Evolutionary conservation across 2,329 filamentous ascomycete species (phyloP).

Genomic region (Talaromyces sp.): DNA sequence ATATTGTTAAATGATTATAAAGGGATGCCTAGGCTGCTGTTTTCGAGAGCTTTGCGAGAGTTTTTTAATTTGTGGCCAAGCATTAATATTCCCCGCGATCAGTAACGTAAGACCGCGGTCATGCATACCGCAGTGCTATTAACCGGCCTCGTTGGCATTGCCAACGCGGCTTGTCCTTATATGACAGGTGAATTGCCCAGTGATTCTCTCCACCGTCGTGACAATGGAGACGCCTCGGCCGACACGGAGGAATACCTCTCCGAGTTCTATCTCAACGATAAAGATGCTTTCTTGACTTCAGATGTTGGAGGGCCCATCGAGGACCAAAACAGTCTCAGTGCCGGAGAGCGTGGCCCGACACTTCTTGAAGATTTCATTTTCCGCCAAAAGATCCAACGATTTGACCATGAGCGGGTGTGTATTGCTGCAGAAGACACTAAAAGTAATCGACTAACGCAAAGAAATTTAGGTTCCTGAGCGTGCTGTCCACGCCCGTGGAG

Average conservation of each 20-base stretch:
- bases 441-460: constrained; percentile 1
- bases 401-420: constrained; percentile 70
- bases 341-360: constrained; percentile 68
- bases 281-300: constrained; percentile 61
- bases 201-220: constrained; percentile 26
- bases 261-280: constrained; percentile 56
- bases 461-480: constrained; percentile 58
- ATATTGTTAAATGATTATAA: not conserved
- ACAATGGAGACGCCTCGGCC: constrained; percentile 28
- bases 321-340: constrained; percentile 68
- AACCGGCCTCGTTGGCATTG: constrained; percentile 36
- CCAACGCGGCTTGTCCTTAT: constrained; percentile 45
- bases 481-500: constrained; percentile 70
- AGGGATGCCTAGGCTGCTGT: not conserved
- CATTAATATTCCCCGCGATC: no score
- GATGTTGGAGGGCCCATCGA: constrained; percentile 70
- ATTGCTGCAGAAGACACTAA: not conserved
- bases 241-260: constrained; percentile 46
- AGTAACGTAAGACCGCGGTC: not conserved
- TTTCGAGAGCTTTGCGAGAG: not conserved
- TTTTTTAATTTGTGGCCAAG: not conserved
- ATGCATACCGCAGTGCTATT: constrained; percentile 33
- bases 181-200: constrained; percentile 37
- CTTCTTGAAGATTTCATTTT: constrained; percentile 74
- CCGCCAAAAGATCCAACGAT: constrained; percentile 70